Evolutionary conservation across 176 grass and related monocot species (phyloP), one percentile per base, ranked within the genome.

Genomic region (Eremochloa ophiuroides): DNA sequence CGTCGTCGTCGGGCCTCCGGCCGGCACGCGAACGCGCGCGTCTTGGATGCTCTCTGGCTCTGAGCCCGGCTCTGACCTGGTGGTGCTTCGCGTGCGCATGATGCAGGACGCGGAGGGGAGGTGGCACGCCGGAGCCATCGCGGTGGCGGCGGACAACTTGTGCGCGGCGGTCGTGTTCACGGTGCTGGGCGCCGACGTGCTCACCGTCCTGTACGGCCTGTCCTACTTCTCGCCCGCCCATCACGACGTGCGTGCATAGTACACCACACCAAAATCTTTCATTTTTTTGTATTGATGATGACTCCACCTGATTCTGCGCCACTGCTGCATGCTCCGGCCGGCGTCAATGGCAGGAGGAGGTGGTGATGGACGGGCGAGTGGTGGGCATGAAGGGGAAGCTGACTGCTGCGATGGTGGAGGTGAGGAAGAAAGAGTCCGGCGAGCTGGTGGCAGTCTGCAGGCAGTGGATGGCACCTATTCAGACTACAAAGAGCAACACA

Each of bases 41-140:
- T 55, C 50, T 55, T 55, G 50, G 50, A n/a, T n/a, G n/a, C n/a
- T n/a, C n/a, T n/a, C n/a, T n/a, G n/a, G n/a, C n/a, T n/a, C n/a
- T n/a, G n/a, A n/a, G n/a, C n/a, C n/a, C n/a, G n/a, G n/a, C n/a
- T n/a, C n/a, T n/a, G n/a, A n/a, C n/a, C n/a, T n/a, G n/a, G n/a
- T n/a, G n/a, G n/a, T n/a, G n/a, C n/a, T n/a, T n/a, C n/a, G 68
- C 48, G 16, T 5, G 4, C 41, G 42, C 13, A n/a, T 12, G 46
- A 46, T 25, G 53, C 75, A 90, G 82, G 85, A 91, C 73, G 79
- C 44, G 51, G 63, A 75, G 4, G 85, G 85, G 62, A 88, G 66
- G 15, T 94, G 88, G 85, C 91, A 91, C 41, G 38, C 88, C 1
- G 83, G 88, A 43, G 80, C 82, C 27, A 81, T 94, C 5, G 88